A percentile compares a stretch with the other conserved stretches of the same genome.
phyloP scores from a whole-genome alignment of 2,329 filamentous ascomycete genomes.

The Colletotrichum sp. region DNA sequence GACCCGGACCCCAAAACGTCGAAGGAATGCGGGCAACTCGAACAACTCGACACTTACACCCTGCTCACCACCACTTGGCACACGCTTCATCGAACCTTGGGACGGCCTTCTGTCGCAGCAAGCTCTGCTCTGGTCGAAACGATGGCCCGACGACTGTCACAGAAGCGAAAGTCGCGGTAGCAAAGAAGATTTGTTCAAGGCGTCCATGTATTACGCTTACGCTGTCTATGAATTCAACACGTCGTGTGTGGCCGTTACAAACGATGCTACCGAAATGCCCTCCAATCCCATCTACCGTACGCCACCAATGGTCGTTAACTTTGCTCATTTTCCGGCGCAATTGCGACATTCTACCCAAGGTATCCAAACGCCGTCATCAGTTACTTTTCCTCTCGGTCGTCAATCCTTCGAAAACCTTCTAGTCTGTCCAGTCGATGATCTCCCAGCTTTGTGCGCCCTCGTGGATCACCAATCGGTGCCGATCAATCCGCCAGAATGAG shows the following conservation, averaged over 20 bases:
- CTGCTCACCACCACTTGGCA: background rate
- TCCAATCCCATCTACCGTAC: background rate
- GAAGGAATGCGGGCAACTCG: background rate
- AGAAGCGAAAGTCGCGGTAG: background rate
- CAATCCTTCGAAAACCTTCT: conserved; percentile 10
- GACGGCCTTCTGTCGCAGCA: background rate
- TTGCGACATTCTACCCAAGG: conserved; percentile 8
- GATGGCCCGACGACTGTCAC: background rate
- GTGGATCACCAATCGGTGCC: conserved; percentile 70
- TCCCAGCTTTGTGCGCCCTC: conserved; percentile 70
- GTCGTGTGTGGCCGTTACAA: background rate
- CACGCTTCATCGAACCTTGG: background rate
- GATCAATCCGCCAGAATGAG: conserved; percentile 73
- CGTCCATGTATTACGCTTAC: background rate
- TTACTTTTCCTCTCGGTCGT: background rate
- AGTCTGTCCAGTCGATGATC: conserved; percentile 61
- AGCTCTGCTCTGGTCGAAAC: background rate
- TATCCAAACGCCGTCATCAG: conserved; percentile 6
- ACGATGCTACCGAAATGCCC: conserved; percentile 1
- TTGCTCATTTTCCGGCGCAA: conserved; percentile 7
- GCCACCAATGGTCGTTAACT: background rate
- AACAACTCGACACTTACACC: background rate
- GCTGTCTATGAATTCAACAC: background rate
- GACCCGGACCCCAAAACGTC: background rate
- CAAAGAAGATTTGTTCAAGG: background rate